These are phyloP conservation scores for Crepidotus variabilis DNA, from an alignment of 768 basidiomycete species.

Conservation along the genomic window DNA sequence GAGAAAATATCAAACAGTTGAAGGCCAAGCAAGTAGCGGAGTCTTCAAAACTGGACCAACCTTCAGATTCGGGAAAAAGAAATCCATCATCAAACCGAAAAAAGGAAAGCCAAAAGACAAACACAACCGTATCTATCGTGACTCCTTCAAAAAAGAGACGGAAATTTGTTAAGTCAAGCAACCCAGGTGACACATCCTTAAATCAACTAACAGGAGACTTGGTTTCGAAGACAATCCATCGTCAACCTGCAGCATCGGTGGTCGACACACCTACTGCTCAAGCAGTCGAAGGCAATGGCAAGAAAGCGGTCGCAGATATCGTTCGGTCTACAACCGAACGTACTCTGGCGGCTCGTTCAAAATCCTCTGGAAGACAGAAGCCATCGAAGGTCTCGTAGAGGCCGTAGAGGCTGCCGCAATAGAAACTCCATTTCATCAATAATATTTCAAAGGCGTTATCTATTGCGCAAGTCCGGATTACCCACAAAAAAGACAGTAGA, in stretches of 20 bases:
- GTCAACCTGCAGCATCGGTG: neutral
- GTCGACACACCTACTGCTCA: neutral
- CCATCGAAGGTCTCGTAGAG: constrained; percentile 5
- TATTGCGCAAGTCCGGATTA: neutral
- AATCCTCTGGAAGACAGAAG: constrained; percentile 17
- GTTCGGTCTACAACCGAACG: constrained; percentile 32
- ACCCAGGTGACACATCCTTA: neutral
- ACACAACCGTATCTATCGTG: constrained; percentile 1
- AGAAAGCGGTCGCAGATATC: constrained; percentile 26
- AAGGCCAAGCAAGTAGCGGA: constrained; percentile 29
- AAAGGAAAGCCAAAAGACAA: neutral
- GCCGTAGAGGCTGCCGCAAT: no score
- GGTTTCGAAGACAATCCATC: no score
- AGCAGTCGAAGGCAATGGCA: constrained; percentile 3
- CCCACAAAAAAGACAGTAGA: neutral
- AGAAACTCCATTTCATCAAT: neutral
- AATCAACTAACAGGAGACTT: neutral
- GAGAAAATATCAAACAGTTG: constrained; percentile 45
- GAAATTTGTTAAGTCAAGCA: constrained; percentile 9
- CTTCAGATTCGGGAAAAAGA: constrained; percentile 4
- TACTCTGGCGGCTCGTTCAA: constrained; percentile 33
- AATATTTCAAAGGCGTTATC: no score
- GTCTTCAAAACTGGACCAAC: neutral
- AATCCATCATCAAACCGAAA: neutral
- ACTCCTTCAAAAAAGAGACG: constrained; percentile 21